A percentile compares a stretch with the other conserved stretches of the same genome.
Evolutionary conservation across 306 rosid species (phyloP).

Genomic region (Pachyrhizus erosus): DNA sequence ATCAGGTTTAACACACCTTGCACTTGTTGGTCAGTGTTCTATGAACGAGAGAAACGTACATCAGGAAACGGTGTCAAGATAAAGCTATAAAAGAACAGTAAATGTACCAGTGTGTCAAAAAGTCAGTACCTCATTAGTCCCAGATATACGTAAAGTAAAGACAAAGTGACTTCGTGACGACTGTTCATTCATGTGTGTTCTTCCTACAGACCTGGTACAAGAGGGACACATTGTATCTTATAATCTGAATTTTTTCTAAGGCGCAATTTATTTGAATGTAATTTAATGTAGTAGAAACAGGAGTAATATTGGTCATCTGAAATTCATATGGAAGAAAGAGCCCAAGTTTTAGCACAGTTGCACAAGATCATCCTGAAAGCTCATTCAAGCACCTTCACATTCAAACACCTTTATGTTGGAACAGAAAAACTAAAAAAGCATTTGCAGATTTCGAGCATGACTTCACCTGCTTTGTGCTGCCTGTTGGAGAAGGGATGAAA

Average conservation of each 20-base stretch:
- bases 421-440: neutral
- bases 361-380: neutral
- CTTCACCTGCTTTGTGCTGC: constrained; percentile 90
- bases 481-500: constrained; percentile 82
- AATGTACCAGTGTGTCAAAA: neutral
- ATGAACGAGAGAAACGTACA: neutral
- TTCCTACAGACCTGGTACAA: constrained; percentile 82
- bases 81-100: constrained; percentile 2
- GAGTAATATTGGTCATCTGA: constrained; percentile 6
- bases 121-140: constrained; percentile 75
- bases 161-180: constrained; percentile 96
- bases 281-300: neutral
- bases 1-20: constrained; percentile 91
- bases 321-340: neutral
- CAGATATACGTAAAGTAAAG: constrained; percentile 85
- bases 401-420: neutral
- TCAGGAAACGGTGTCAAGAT: constrained; percentile 14
- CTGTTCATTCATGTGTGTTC: constrained; percentile 94
- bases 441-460: neutral
- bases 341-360: neutral
- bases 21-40: constrained; percentile 94
- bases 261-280: neutral
- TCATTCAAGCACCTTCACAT: constrained; percentile 13
- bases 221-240: neutral
- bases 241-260: too few relatives aligned